Base-by-base conservation (phyloP, 2,329 filamentous ascomycete genomes). In the Epichloe brachyelytri region DNA sequence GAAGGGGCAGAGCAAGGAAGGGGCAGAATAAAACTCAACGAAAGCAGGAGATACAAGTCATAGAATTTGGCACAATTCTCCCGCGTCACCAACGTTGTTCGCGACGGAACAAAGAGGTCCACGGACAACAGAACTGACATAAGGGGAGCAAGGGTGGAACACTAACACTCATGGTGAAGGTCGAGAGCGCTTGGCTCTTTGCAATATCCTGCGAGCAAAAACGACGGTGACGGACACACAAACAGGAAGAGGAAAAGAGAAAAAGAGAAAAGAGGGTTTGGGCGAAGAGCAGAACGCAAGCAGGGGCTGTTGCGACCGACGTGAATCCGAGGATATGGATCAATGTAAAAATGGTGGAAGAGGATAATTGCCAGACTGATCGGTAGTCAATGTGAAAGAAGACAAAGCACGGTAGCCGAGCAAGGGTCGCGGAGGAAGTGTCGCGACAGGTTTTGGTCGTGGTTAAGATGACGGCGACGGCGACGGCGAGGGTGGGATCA, bases 111-210 rank as follows among this genome's bases (percentile, higher is more conserved):
- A 39, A 44, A 40, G 34, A n/a, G n/a, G 36, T 8, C 2, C 36
- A 4, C 37, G 14, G 20, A 39, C 26, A 51, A 30, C 8, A 15
- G 22, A 39, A 11, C 55, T 57, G 58, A 58, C 41, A 38, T 55
- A 55, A 56, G 57, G 54, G 54, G 55, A 45, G 49, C 45, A 30
- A 52, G 44, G 56, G 46, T 55, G 55, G 56, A 60, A 57, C 53
- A 62, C 61, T 60, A 26, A 63, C 61, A 55, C 59, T 62, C 60
- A 62, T 63, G 54, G 49, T 59, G 55, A 52, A 51, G 52, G 51
- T 30, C 22, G 46, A 55, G 51, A 44, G 48, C 53, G 40, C 43
- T 33, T 52, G 51, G 47, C 46, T 48, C 50, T 52, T 43, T 47
- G 40, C 36, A 39, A 14, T 36, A 22, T 46, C 26, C n/a, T 36